These are phyloP conservation scores for Pleoardoris graminearum DNA, from an alignment of 2,329 filamentous ascomycete species.

Conservation along the genomic window DNA sequence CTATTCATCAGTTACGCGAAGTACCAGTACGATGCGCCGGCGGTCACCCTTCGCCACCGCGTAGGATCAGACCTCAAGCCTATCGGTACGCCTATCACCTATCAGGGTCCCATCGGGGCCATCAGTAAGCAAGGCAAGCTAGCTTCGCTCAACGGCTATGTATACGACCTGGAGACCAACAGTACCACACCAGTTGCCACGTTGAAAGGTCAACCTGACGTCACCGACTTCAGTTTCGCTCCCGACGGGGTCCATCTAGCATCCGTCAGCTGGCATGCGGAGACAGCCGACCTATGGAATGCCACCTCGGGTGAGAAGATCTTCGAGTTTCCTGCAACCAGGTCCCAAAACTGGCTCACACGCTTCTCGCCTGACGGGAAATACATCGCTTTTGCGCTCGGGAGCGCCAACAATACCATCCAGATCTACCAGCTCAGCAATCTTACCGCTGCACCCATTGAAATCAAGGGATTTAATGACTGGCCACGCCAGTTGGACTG, in stretches of 20 bases:
- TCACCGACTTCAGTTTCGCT: conserved; percentile 12
- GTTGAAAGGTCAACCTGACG: conserved; percentile 1
- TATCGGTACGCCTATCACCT: not conserved
- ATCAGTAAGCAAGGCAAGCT: conserved; percentile 12
- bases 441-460: conserved; percentile 6
- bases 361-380: conserved; percentile 13
- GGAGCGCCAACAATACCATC: conserved; percentile 3
- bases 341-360: conserved; percentile 11
- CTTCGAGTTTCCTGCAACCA: conserved; percentile 6
- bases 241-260: conserved; percentile 7
- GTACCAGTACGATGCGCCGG: not conserved
- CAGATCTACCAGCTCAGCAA: conserved; percentile 13
- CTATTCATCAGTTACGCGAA: not conserved
- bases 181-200: not conserved
- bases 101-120: conserved; percentile 4
- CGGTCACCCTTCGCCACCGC: not conserved
- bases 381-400: conserved; percentile 10
- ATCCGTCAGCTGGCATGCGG: conserved; percentile 3
- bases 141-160: conserved; percentile 3
- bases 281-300: conserved; percentile 13
- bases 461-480: conserved; percentile 10
- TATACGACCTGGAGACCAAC: conserved; percentile 6
- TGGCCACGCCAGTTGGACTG: conserved; percentile 9
- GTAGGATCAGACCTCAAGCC: conserved; percentile 7
- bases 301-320: conserved; percentile 12